Conservation (phyloP, 75 land plant species). For the Cunninghamia lanceolata region DNA sequence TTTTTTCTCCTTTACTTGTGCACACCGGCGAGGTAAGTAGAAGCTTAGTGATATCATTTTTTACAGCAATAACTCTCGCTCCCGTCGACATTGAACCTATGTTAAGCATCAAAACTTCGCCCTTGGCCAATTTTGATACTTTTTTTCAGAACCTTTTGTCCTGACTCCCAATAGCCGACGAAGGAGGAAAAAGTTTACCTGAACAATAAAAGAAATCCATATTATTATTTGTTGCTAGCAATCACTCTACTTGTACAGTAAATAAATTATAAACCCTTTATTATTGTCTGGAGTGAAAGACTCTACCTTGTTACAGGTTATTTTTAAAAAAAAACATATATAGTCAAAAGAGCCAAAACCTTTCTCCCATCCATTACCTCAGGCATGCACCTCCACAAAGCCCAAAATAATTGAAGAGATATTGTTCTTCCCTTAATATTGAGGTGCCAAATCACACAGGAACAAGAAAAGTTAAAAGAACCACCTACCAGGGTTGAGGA, state of each 20-base stretch:
- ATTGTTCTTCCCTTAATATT: no score
- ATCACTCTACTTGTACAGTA: background rate
- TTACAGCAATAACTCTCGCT: conserved; percentile 93
- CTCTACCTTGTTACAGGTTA: no score
- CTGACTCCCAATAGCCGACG: conserved; percentile 88
- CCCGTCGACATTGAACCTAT: conserved; percentile 99
- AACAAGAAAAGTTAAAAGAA: background rate
- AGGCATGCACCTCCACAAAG: background rate
- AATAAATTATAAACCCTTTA: no score
- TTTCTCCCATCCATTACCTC: background rate
- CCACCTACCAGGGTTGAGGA: background rate
- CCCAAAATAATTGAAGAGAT: background rate
- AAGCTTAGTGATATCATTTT: conserved; percentile 91
- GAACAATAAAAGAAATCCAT: conserved; percentile 7
- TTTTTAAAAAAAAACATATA: no score
- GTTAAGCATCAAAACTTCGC: conserved; percentile 92
- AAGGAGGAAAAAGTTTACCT: conserved; percentile 95
- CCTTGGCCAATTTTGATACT: conserved; percentile 86
- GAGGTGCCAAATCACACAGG: background rate
- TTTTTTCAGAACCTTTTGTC: conserved; percentile 94
- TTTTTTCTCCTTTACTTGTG: conserved; percentile 98
- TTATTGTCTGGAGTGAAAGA: no score
- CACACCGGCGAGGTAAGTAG: conserved; percentile 96
- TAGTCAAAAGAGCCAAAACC: no score
- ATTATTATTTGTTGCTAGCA: background rate